phyloP scores from a whole-genome alignment of 2,329 filamentous ascomycete genomes.

The Orbilia oligospora region DNA sequence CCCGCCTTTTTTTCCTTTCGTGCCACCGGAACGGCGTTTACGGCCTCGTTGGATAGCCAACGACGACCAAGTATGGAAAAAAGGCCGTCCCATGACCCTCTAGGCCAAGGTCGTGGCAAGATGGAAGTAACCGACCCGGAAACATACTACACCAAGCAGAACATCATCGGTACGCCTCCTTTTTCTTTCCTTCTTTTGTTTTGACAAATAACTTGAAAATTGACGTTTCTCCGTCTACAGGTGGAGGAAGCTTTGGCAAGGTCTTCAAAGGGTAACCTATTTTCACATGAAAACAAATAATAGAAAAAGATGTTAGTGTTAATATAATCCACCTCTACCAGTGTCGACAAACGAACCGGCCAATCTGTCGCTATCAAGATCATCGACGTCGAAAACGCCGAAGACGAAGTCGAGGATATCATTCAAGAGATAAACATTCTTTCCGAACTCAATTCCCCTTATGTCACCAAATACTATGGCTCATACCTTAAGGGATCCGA shows the following conservation, averaged over 20 bases:
- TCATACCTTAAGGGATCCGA: slow-evolving; percentile 96
- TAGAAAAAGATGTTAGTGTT: not conserved
- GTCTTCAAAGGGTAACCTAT: slow-evolving; percentile 89
- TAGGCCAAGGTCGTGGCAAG: slow-evolving; percentile 49
- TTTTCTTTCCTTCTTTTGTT: not conserved
- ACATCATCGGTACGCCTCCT: slow-evolving; percentile 79
- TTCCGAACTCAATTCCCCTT: slow-evolving; percentile 93
- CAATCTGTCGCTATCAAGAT: slow-evolving; percentile 97
- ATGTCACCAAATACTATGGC: slow-evolving; percentile 97
- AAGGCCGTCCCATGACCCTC: slow-evolving; percentile 51
- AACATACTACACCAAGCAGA: slow-evolving; percentile 92
- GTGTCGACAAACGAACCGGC: slow-evolving; percentile 91
- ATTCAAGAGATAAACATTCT: slow-evolving; percentile 98
- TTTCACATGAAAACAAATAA: not conserved
- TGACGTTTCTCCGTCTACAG: slow-evolving; percentile 68
- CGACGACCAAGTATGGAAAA: slow-evolving; percentile 40
- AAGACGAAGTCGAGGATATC: slow-evolving; percentile 99
- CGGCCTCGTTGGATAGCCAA: not conserved
- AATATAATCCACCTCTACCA: slow-evolving; percentile 66
- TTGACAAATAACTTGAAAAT: not conserved
- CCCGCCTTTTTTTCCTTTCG: not conserved
- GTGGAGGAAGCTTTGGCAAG: slow-evolving; percentile 97
- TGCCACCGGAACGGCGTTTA: not conserved
- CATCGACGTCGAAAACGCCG: slow-evolving; percentile 98
- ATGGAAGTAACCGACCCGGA: slow-evolving; percentile 81